These are phyloP conservation scores for Solanum arcanum DNA, from an alignment of 257 asterid genomes.

Conservation along the genomic window DNA sequence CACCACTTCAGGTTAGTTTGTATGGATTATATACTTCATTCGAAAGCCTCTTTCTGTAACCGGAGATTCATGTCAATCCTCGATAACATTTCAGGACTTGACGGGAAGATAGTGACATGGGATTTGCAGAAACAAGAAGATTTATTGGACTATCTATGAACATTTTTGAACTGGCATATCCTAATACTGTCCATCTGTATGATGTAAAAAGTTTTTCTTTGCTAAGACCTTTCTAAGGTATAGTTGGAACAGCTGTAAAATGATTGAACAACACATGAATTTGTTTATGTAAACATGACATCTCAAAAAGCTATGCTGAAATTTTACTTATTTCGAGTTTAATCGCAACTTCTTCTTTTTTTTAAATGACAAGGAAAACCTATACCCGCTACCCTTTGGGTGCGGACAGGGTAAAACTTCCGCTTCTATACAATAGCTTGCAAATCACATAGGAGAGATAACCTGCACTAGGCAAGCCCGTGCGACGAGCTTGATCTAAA, in stretches of 20 bases:
- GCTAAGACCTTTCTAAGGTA: background rate
- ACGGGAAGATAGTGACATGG: conserved; percentile 78
- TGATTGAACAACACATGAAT: background rate
- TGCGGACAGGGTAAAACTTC: too few relatives aligned
- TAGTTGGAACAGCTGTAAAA: background rate
- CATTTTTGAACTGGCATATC: background rate
- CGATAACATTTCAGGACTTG: conserved; percentile 45
- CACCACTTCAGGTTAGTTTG: conserved; percentile 80
- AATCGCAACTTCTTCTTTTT: too few relatives aligned
- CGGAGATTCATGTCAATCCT: background rate
- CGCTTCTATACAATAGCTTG: too few relatives aligned
- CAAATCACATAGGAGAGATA: too few relatives aligned
- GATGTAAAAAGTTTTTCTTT: background rate
- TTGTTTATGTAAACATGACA: background rate
- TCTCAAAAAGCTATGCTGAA: background rate
- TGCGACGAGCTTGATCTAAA: too few relatives aligned
- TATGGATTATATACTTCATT: background rate
- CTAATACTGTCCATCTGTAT: background rate
- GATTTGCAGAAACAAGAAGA: conserved; percentile 62
- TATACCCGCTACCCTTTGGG: too few relatives aligned
- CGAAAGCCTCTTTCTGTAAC: background rate
- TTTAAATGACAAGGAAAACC: too few relatives aligned
- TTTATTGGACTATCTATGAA: conserved; percentile 39
- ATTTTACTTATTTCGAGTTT: too few relatives aligned
- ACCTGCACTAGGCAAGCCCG: accelerated